These are phyloP conservation scores for Cladosporium velox DNA, from an alignment of 2,329 filamentous ascomycete genomes.

Conservation along the genomic window DNA sequence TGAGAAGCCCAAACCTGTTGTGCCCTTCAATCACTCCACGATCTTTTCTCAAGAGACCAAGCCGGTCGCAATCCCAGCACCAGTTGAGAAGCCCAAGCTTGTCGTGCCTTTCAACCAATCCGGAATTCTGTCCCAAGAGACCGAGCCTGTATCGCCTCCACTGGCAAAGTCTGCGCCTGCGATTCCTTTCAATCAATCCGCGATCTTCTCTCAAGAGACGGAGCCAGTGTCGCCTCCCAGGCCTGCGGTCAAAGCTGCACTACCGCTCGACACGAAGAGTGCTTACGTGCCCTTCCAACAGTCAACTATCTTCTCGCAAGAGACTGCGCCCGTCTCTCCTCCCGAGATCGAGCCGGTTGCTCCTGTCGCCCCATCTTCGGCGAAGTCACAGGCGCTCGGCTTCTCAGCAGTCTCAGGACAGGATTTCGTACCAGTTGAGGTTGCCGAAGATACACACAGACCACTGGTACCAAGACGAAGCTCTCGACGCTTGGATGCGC, in stretches of 20 bases:
- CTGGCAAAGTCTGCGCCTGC: conserved; percentile 3
- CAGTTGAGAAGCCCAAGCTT: conserved; percentile 13
- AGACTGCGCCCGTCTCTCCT: conserved; percentile 27
- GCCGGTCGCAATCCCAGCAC: conserved; percentile 17
- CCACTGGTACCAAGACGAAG: conserved; percentile 26
- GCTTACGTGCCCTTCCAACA: background rate
- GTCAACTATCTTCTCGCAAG: conserved; percentile 27
- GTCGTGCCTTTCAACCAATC: conserved; percentile 12
- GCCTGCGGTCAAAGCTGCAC: background rate
- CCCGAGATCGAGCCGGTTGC: conserved; percentile 25
- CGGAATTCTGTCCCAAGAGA: conserved; percentile 23
- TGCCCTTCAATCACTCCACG: conserved; percentile 11
- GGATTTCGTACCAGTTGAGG: conserved; percentile 30
- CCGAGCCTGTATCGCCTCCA: conserved; percentile 18
- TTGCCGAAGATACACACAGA: background rate
- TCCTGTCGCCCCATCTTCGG: background rate
- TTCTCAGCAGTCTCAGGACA: conserved; percentile 37
- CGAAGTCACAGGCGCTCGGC: conserved; percentile 22
- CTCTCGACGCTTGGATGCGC: conserved; percentile 24
- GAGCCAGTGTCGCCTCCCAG: conserved; percentile 34
- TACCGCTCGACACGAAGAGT: background rate
- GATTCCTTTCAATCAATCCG: conserved; percentile 25
- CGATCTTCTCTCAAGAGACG: conserved; percentile 45
- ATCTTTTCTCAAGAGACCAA: conserved; percentile 24
- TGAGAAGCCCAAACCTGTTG: conserved; percentile 14